Conservation (phyloP, 1,139 yeast genomes). For the Ashbya aceris region DNA sequence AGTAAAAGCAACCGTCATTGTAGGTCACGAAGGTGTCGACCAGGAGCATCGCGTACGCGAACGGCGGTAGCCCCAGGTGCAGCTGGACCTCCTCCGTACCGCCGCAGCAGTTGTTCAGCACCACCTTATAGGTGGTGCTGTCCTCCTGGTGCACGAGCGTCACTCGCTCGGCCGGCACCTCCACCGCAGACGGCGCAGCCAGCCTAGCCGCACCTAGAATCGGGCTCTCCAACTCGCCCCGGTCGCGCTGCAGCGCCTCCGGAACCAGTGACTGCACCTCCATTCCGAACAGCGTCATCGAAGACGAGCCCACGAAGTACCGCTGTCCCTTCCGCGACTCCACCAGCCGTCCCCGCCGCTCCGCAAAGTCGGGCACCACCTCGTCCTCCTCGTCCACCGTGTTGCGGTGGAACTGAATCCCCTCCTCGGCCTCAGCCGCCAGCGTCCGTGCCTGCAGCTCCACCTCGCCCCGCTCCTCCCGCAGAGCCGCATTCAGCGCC, state of each 20-base stretch:
- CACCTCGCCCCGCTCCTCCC: background rate
- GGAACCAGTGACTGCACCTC: constrained; percentile 52
- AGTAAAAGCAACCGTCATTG: constrained; percentile 79
- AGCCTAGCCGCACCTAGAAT: background rate
- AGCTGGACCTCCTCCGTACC: constrained; percentile 60
- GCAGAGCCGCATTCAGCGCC: constrained; percentile 38
- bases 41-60: constrained; percentile 63
- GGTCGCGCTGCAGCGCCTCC: constrained; percentile 18
- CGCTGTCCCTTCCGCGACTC: constrained; percentile 69
- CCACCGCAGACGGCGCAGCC: constrained; percentile 5
- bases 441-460: constrained; percentile 4
- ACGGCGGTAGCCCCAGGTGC: constrained; percentile 64
- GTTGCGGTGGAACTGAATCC: constrained; percentile 7
- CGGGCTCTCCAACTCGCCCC: constrained; percentile 1
- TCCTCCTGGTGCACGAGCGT: background rate
- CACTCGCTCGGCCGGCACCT: background rate
- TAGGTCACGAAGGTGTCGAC: constrained; percentile 71
- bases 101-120: constrained; percentile 38
- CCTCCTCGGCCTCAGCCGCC: background rate
- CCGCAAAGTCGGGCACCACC: constrained; percentile 57
- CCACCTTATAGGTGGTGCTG: constrained; percentile 56
- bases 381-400: constrained; percentile 29
- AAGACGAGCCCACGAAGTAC: constrained; percentile 68
- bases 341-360: constrained; percentile 58
- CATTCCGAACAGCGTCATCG: constrained; percentile 71